Conservation (phyloP, 208 protist species). For the Trypanosoma melophagium region DNA sequence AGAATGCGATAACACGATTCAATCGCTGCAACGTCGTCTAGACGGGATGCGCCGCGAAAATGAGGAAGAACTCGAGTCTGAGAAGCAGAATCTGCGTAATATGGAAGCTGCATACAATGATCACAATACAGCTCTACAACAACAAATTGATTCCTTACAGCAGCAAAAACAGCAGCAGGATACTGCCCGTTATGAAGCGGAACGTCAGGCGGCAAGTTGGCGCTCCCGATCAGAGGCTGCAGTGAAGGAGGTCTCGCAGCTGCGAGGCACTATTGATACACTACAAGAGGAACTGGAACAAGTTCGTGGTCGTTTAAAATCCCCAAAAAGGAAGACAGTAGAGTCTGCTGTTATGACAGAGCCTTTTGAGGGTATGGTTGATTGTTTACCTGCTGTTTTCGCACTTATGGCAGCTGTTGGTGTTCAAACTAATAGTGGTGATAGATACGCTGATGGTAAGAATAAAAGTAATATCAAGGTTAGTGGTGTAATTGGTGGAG, state of each 20-base stretch:
- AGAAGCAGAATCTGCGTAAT: conserved; percentile 3
- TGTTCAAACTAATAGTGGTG: neutral
- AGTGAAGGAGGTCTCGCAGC: conserved; percentile 1
- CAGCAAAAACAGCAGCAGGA: conserved; percentile 15
- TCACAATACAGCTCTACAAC: conserved; percentile 18
- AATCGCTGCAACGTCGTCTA: conserved; percentile 21
- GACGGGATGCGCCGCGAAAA: conserved; percentile 13
- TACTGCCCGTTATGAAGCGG: conserved; percentile 1
- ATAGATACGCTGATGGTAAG: neutral
- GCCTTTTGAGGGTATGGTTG: neutral
- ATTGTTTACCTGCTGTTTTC: neutral
- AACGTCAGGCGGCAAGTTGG: conserved; percentile 18
- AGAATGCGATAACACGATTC: conserved; percentile 14
- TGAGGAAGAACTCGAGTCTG: conserved; percentile 14
- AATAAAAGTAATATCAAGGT: neutral
- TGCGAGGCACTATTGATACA: conserved; percentile 3
- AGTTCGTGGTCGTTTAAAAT: conserved; percentile 2
- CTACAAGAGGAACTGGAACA: neutral
- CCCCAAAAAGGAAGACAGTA: conserved; percentile 1
- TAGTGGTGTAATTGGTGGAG: neutral
- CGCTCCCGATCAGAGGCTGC: conserved; percentile 10
- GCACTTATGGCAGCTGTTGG: conserved; percentile 3
- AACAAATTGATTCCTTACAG: conserved; percentile 20
- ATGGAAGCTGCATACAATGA: conserved; percentile 11
- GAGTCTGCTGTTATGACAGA: conserved; percentile 13